Conservation (phyloP, 305 asterid genomes). For the Rubia balearica region DNA sequence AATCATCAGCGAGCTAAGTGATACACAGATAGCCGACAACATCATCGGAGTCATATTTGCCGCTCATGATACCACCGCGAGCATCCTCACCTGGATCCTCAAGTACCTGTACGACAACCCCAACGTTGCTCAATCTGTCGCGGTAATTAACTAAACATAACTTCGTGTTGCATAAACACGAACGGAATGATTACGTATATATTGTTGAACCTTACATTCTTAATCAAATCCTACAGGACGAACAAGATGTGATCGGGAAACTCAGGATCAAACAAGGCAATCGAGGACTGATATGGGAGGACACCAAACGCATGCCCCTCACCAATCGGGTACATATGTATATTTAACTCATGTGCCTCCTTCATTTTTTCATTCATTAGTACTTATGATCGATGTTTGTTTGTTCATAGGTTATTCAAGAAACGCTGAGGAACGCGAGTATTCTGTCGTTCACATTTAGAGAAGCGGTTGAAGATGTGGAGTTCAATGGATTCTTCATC, state of each 20-base stretch:
- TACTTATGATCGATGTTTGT: too few species aligned
- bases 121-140: slow-evolving; percentile 33
- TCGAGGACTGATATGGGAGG: slow-evolving; percentile 57
- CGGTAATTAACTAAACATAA: too few species aligned
- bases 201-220: too few species aligned
- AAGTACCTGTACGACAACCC: slow-evolving; percentile 59
- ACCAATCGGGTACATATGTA: slow-evolving; percentile 38
- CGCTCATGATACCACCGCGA: slow-evolving; percentile 77
- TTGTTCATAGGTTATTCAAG: slow-evolving; percentile 50
- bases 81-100: slow-evolving; percentile 63
- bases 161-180: too few species aligned
- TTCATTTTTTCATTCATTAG: too few species aligned
- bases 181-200: too few species aligned
- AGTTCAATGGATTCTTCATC: slow-evolving; percentile 53
- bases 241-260: slow-evolving; percentile 41
- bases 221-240: slow-evolving; percentile 26
- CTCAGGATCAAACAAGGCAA: slow-evolving; percentile 24
- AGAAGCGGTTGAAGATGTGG: slow-evolving; percentile 66
- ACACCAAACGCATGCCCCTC: slow-evolving; percentile 49
- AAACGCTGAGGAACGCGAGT: slow-evolving; percentile 61
- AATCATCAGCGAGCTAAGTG: slow-evolving; percentile 20
- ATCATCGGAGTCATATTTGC: slow-evolving; percentile 70
- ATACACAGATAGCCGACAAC: slow-evolving; percentile 57
- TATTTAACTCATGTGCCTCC: too few species aligned
- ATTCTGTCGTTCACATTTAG: slow-evolving; percentile 62